Conservation (phyloP, 78 protist genomes). For the Isochrysis galbana region DNA sequence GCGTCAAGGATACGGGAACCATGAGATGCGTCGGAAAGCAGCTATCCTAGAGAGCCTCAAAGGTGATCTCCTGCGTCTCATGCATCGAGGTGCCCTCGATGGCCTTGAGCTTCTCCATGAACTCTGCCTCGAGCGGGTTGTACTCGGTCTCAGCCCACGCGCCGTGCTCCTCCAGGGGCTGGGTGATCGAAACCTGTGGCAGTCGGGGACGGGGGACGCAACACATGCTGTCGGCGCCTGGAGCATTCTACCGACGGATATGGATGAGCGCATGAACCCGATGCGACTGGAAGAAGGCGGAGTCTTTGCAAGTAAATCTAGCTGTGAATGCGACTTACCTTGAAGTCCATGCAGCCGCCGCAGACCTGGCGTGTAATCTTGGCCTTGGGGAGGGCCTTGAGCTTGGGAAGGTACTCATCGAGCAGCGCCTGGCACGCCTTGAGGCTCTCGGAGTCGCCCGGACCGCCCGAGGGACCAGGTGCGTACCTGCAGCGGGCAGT, state of each 20-base stretch:
- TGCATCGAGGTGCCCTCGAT: neutral
- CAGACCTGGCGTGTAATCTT: neutral
- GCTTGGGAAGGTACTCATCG: neutral
- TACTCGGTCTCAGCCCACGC: neutral
- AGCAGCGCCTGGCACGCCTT: neutral
- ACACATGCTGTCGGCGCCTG: neutral
- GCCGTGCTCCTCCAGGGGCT: constrained; percentile 10
- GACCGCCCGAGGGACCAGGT: neutral
- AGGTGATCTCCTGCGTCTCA: constrained; percentile 9
- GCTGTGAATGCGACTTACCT: no score
- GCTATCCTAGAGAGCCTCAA: neutral
- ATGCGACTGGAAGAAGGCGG: no score
- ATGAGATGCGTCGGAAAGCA: no score
- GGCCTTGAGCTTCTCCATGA: constrained; percentile 1
- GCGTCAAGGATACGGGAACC: no score
- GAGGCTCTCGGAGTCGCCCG: neutral
- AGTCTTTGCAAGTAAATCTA: no score
- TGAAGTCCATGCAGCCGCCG: constrained; percentile 30
- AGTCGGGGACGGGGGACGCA: neutral
- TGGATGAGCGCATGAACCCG: neutral
- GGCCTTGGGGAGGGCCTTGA: constrained; percentile 17
- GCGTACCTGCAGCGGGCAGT: neutral
- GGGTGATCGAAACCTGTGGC: neutral
- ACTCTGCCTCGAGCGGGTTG: neutral
- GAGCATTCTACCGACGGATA: neutral